Base-by-base conservation (phyloP, 805 yeast species). In the Metahyphopichia silvanorum region DNA sequence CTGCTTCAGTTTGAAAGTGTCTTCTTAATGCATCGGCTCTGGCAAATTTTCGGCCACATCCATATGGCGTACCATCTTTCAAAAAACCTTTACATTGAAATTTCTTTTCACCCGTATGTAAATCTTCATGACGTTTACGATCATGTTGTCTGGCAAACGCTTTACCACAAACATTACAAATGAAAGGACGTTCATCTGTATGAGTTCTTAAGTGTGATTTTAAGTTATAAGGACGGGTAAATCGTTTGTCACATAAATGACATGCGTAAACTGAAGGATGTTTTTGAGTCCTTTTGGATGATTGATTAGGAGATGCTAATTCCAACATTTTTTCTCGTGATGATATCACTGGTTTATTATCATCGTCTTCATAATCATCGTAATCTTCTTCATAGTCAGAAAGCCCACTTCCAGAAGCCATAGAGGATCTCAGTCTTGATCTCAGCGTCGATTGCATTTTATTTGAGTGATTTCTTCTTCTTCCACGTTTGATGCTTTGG, bases 171-270 rank as follows among this genome's bases (percentile, higher is more conserved):
- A 75, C 69, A 10, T 72, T 64, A 57, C 95, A 85, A 6, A 76
- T 67, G 49, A 76, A 85, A 5, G 93, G 94, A 33, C 88, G 62
- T 49, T 85, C 94, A 51, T 83, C 83, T 1, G 94, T 84, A 54
- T 86, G 98, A 0, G 98, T 91, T 37, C 96, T 68, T 51, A 85
- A 64, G 60, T 91, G 98, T 0, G 96, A 86, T 46, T 91, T 86
- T 44, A 91, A 66, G 53, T 93, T 93, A 57, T 93, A 93, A 0
- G 96, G 96, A 34, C 98, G 65, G 2, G 98, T 91, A 55, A 91
- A 91, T 30, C 81, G 66, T 58, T 87, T 88, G 25, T 79, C 88
- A 59, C 98, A 91, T 26, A 85, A 60, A 37, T 80, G 79, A 56
- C 98, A 91, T 2, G 82, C 82, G 57, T 76, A 85, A 6, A 77